Percentiles rank a stretch among this genome's conserved stretches.
These are phyloP conservation scores for Acacia melanoxylon DNA, from an alignment of 306 rosid genomes.

Conservation along the genomic window DNA sequence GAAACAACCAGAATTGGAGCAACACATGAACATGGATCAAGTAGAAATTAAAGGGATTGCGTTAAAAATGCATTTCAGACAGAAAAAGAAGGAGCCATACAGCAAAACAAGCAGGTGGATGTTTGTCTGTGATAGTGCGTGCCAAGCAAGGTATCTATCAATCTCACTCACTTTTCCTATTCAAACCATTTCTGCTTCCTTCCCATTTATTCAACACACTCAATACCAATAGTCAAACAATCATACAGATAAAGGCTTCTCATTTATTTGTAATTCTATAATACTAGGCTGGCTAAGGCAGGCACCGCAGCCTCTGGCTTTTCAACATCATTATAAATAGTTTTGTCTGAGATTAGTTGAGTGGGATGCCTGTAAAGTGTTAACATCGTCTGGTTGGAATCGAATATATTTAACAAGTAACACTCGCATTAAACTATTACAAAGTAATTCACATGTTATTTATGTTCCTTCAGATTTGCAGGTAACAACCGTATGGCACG, in stretches of 20 bases:
- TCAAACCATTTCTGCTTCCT: background rate
- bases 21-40: background rate
- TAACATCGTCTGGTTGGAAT: constrained; percentile 34
- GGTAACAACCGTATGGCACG: background rate
- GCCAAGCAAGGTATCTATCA: background rate
- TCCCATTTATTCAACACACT: background rate
- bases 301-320: background rate
- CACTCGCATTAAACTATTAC: constrained; percentile 20
- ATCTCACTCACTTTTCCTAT: background rate
- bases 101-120: constrained; percentile 21
- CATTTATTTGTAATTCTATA: background rate
- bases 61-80: constrained; percentile 2
- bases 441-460: constrained; percentile 28
- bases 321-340: background rate
- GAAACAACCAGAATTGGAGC: background rate
- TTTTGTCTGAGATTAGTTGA: constrained; percentile 5
- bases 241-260: background rate
- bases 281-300: constrained; percentile 25
- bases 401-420: background rate
- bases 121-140: constrained; percentile 22
- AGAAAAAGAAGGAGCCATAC: background rate
- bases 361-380: background rate
- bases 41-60: background rate
- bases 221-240: background rate
- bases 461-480: background rate